A percentile compares a stretch with the other conserved stretches of the same genome.
phyloP scores from a whole-genome alignment of 108 stramenopile species.

The Nannochloropsis salina region DNA sequence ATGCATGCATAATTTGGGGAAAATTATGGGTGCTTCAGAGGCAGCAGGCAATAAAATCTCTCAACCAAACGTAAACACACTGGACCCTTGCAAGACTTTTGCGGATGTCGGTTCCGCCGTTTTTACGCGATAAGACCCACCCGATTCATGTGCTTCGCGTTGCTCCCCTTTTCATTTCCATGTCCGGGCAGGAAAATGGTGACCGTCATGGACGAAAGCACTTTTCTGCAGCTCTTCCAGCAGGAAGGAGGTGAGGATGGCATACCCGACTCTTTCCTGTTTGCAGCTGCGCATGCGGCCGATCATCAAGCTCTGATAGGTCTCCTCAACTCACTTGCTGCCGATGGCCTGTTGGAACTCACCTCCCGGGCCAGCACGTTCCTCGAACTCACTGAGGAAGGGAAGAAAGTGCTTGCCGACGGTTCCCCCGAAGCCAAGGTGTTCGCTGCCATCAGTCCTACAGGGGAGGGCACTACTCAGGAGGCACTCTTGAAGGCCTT shows the following conservation, averaged over 20 bases:
- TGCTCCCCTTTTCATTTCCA: constrained; percentile 44
- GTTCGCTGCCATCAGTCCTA: constrained; percentile 20
- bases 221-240: not conserved
- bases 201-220: constrained; percentile 13
- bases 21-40: too few species aligned
- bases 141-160: constrained; percentile 41
- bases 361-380: constrained; percentile 23
- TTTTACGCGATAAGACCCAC: not conserved
- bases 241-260: not conserved
- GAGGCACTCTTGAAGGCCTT: constrained; percentile 24
- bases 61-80: too few species aligned
- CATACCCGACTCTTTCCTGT: not conserved
- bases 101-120: too few species aligned
- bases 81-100: too few species aligned
- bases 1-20: too few species aligned
- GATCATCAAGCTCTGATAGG: constrained; percentile 12
- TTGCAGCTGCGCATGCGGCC: not conserved
- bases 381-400: constrained; percentile 37
- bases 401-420: constrained; percentile 33
- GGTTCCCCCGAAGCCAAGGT: constrained; percentile 40
- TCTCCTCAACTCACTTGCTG: not conserved
- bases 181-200: not conserved
- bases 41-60: too few species aligned
- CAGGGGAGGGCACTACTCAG: constrained; percentile 28
- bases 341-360: not conserved